Base-by-base conservation (phyloP, 768 basidiomycete species). In the Agrocybe praecox region DNA sequence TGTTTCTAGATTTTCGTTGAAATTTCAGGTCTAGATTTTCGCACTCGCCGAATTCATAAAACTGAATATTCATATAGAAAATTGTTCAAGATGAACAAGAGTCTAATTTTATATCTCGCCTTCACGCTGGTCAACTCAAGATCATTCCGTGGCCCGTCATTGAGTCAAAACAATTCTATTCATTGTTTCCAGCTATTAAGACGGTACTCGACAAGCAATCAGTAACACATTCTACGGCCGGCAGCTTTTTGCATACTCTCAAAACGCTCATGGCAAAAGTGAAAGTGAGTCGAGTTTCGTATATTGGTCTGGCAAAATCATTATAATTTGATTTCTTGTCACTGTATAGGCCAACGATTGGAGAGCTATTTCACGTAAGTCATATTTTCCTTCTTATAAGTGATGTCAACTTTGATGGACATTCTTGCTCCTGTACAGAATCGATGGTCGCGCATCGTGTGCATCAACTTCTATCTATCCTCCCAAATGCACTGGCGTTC, bases 61-160 rank as follows among this genome's bases (percentile, higher is more conserved):
- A 29, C 26, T 29, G 9, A 29, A 29, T 29, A 9, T 29, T 19
- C 60, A 45, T 32, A 11, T 72, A 83, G 68, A 75, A 79, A 67
- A 86, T 87, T n/a, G 84, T 88, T 15, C 76, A 82, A 53, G 75
- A 82, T 4, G 84, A 88, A 56, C 83, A 85, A 65, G 81, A 75
- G 26, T 72, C 80, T 0, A 88, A 88, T 57, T 87, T 88, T 62
- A 86, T 88, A 54, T 78, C 83, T 15, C 79, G 76, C 1, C 74
- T 87, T 6, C 87, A 87, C 55, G 73, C 75, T 0, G 85, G 85
- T 1, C 75, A 75, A 50, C 61, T 87, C 6, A 74, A 73, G 34
- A 87, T 88, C 15, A 76, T 87, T 12, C 86, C 86, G 4, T 88
- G 87, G 87, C 85, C 85, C 0, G 83, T 88, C 45, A 86, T 88